Conservation (phyloP, 2,329 filamentous ascomycete genomes). For the Berkeleyomyces rouxiae region DNA sequence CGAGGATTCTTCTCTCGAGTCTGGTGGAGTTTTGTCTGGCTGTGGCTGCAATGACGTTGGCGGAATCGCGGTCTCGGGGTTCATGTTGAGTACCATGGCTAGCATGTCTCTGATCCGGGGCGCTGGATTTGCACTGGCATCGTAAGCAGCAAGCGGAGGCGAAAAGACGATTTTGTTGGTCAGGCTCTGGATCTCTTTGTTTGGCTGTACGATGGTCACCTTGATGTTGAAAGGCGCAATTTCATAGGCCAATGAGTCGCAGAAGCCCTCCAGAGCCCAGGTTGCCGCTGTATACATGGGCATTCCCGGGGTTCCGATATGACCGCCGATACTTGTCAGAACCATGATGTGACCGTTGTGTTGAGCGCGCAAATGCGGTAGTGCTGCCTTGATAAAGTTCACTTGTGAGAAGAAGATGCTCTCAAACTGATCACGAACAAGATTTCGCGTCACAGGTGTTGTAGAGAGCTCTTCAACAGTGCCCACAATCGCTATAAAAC, state of each 20-base stretch:
- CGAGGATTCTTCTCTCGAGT: background rate
- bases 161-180: constrained; percentile 77
- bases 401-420: constrained; percentile 89
- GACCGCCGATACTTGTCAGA: constrained; percentile 76
- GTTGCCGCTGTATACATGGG: constrained; percentile 82
- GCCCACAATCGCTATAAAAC: constrained; percentile 55
- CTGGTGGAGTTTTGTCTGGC: background rate
- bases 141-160: constrained; percentile 52
- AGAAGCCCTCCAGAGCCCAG: constrained; percentile 92
- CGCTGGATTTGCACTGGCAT: constrained; percentile 48
- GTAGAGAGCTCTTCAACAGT: constrained; percentile 80
- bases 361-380: constrained; percentile 64
- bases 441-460: constrained; percentile 51
- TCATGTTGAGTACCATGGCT: constrained; percentile 57
- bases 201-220: constrained; percentile 87
- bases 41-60: constrained; percentile 16
- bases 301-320: constrained; percentile 83
- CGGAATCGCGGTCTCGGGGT: constrained; percentile 45
- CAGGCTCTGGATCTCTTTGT: constrained; percentile 76
- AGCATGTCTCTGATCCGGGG: constrained; percentile 74
- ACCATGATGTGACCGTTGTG: constrained; percentile 81
- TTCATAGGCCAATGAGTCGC: constrained; percentile 88
- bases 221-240: constrained; percentile 94
- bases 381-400: constrained; percentile 80
- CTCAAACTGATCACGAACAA: constrained; percentile 85